These are phyloP conservation scores for Biscutella laevigata DNA, from an alignment of 441 rosid species.

Conservation along the genomic window DNA sequence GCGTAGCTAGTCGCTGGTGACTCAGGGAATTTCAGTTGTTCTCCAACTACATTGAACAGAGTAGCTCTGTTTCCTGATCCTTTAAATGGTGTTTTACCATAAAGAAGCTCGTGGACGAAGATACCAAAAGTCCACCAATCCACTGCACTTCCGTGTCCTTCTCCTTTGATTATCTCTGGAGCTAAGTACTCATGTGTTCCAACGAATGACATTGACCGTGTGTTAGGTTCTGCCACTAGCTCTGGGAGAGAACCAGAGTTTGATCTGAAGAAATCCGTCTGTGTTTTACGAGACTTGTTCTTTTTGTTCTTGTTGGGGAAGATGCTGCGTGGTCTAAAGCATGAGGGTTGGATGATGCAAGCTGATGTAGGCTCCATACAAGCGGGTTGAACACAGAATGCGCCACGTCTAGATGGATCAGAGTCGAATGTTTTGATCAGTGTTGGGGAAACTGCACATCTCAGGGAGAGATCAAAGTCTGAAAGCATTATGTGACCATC, in stretches of 20 bases:
- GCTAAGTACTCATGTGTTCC: slow-evolving; percentile 68
- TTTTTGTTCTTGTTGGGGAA: slow-evolving; percentile 75
- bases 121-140: slow-evolving; percentile 86
- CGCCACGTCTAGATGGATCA: slow-evolving; percentile 49
- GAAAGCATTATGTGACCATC: slow-evolving; percentile 99
- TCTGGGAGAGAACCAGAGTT: slow-evolving; percentile 58
- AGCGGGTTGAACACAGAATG: slow-evolving; percentile 72
- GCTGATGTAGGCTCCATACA: slow-evolving; percentile 75
- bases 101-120: slow-evolving; percentile 72
- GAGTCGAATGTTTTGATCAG: slow-evolving; percentile 55
- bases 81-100: slow-evolving; percentile 86
- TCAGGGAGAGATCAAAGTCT: slow-evolving; percentile 89
- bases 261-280: slow-evolving; percentile 41
- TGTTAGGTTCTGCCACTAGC: slow-evolving; percentile 92
- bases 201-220: slow-evolving; percentile 71
- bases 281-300: slow-evolving; percentile 55
- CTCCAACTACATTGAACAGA: slow-evolving; percentile 86
- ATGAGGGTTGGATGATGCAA: slow-evolving; percentile 73
- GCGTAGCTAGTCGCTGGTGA: slow-evolving; percentile 78
- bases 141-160: slow-evolving; percentile 65
- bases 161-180: slow-evolving; percentile 56
- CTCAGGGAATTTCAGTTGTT: slow-evolving; percentile 82
- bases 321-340: slow-evolving; percentile 70
- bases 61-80: slow-evolving; percentile 97
- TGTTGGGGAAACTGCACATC: slow-evolving; percentile 81